Evolutionary conservation across 768 basidiomycete genomes (phyloP).

Genomic region (Exidia glandulosa): DNA sequence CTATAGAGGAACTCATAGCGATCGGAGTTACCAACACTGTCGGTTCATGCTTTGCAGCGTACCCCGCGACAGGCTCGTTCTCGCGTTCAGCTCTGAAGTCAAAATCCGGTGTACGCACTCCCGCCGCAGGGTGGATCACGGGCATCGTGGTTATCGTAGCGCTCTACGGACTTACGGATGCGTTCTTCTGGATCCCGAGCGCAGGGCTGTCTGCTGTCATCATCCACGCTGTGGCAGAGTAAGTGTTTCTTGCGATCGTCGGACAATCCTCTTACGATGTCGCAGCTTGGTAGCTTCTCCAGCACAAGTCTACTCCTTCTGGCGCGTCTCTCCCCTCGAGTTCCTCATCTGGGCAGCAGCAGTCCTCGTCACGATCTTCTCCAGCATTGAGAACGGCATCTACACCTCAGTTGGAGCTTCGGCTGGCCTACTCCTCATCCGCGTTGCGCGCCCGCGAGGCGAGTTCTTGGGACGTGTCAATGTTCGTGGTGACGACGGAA

Average conservation of each 20-base stretch:
- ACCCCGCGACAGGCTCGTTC: constrained; percentile 97
- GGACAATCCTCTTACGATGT: constrained; percentile 12
- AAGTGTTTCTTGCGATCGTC: not conserved
- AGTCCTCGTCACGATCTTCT: constrained; percentile 83
- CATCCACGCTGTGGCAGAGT: constrained; percentile 79
- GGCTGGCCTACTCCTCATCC: constrained; percentile 66
- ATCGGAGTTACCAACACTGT: constrained; percentile 95
- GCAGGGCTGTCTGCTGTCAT: constrained; percentile 78
- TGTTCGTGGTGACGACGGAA: constrained; percentile 33
- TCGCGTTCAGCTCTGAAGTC: constrained; percentile 94
- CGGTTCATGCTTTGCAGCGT: constrained; percentile 82
- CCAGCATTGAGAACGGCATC: constrained; percentile 88
- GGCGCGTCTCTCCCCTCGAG: constrained; percentile 90
- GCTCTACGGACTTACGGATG: constrained; percentile 84
- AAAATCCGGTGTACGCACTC: constrained; percentile 96
- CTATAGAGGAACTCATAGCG: constrained; percentile 91
- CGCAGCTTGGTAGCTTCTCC: constrained; percentile 67
- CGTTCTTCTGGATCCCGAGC: constrained; percentile 82
- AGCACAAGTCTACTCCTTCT: constrained; percentile 71
- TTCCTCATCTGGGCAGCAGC: constrained; percentile 82
- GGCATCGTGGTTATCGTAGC: constrained; percentile 87
- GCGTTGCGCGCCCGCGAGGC: constrained; percentile 80
- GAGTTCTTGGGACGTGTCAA: constrained; percentile 83
- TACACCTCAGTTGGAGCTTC: constrained; percentile 81
- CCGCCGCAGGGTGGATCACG: constrained; percentile 75